phyloP scores from a whole-genome alignment of 164 flowering plant genomes.

The Malania oleifera region DNA sequence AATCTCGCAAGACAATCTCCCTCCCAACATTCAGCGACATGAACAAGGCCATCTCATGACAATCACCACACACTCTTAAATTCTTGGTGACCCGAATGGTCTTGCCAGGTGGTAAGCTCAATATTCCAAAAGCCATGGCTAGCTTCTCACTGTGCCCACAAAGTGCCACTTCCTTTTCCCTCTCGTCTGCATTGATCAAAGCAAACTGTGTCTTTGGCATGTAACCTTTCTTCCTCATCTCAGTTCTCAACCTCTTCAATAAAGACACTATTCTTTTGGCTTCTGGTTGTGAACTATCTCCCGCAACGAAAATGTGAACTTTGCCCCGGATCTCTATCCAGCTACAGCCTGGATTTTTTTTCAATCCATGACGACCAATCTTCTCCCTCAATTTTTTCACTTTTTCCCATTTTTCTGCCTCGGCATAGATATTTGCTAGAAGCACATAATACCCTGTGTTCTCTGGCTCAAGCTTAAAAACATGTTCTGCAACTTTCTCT shows the following conservation, averaged over 20 bases:
- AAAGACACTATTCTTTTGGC: conserved; percentile 27
- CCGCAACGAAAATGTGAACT: conserved; percentile 47
- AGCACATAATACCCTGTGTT: conserved; percentile 56
- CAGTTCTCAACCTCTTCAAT: conserved; percentile 28
- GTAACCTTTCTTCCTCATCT: conserved; percentile 44
- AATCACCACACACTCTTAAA: conserved; percentile 50
- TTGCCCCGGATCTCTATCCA: conserved; percentile 63
- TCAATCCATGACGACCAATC: conserved; percentile 32
- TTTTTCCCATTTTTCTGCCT: conserved; percentile 65
- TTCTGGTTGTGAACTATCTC: conserved; percentile 38
- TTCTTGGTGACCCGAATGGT: conserved; percentile 54
- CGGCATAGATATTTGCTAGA: conserved; percentile 56
- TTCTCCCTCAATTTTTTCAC: conserved; percentile 37
- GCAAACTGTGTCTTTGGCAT: conserved; percentile 33
- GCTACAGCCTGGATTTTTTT: conserved; percentile 56
- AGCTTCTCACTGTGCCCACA: conserved; percentile 71
- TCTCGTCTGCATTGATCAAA: conserved; percentile 37
- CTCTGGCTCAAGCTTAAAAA: conserved; percentile 60
- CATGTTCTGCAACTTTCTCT: conserved; percentile 59
- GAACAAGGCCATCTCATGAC: conserved; percentile 70
- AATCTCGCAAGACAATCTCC: conserved; percentile 59
- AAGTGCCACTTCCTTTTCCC: conserved; percentile 40
- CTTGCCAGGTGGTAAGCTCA: conserved; percentile 39
- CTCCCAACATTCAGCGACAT: conserved; percentile 38
- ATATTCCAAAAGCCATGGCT: conserved; percentile 61